These are phyloP conservation scores for Mercurialis annua DNA, from an alignment of 345 rosid genomes.

Conservation along the genomic window DNA sequence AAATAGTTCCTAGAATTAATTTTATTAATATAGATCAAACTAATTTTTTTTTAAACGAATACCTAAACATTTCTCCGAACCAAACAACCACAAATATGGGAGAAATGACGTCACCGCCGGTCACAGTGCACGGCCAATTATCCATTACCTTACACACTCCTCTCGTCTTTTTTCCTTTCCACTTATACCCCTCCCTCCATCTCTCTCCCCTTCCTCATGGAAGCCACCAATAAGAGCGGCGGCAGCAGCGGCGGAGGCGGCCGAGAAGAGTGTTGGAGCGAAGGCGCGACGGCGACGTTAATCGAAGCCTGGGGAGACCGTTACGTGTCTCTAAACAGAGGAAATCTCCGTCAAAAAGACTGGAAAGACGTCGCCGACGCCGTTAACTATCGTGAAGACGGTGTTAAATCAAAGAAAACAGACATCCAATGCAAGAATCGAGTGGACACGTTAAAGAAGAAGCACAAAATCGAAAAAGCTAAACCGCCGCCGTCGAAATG, in stretches of 20 bases:
- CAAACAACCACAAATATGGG: slow-evolving; percentile 19
- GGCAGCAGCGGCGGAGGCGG: slow-evolving; percentile 7
- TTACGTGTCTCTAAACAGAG: slow-evolving; percentile 17
- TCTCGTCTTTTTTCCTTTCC: not conserved
- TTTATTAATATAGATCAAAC: too few relatives aligned
- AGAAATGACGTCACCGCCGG: slow-evolving; percentile 59
- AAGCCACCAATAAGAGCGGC: slow-evolving; percentile 10
- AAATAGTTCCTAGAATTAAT: too few relatives aligned
- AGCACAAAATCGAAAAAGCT: slow-evolving; percentile 22
- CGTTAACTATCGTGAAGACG: slow-evolving; percentile 14
- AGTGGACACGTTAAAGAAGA: slow-evolving; percentile 19
- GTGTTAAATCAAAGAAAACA: slow-evolving; percentile 9
- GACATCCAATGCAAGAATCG: slow-evolving; percentile 25
- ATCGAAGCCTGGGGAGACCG: slow-evolving; percentile 24
- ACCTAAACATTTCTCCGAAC: slow-evolving; percentile 22
- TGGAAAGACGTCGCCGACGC: slow-evolving; percentile 28
- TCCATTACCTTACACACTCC: slow-evolving; percentile 4
- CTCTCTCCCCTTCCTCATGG: slow-evolving; percentile 14
- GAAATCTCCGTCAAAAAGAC: slow-evolving; percentile 27
- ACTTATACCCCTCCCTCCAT: not conserved
- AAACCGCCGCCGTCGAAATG: slow-evolving; percentile 24
- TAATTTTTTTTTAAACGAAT: too few relatives aligned
- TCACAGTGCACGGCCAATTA: slow-evolving; percentile 33
- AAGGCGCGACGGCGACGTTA: slow-evolving; percentile 21
- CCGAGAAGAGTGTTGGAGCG: slow-evolving; percentile 28